phyloP scores from a whole-genome alignment of 805 yeast genomes.

The Alloascoidea africana region DNA sequence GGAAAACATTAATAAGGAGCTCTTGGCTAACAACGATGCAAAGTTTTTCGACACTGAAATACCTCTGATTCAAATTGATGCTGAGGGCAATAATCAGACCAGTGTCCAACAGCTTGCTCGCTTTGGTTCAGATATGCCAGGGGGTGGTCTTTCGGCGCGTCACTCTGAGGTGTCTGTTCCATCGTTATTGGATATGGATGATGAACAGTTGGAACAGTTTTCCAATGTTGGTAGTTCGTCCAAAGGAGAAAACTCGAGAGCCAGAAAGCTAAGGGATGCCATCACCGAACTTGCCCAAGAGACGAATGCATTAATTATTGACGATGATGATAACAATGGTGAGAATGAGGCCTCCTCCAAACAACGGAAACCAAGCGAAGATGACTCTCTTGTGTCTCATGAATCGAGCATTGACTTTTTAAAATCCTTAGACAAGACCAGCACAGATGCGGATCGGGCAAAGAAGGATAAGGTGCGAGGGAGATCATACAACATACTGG shows the following conservation, averaged over 20 bases:
- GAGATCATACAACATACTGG: background rate
- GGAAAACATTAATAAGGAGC: no score
- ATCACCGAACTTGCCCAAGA: background rate
- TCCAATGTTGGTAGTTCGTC: no score
- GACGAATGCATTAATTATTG: background rate
- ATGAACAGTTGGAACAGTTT: background rate
- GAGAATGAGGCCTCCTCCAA: background rate
- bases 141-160: no score
- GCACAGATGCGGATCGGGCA: background rate
- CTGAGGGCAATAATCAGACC: background rate
- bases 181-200: background rate
- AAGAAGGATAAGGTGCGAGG: background rate
- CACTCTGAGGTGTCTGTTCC: background rate
- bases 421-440: background rate
- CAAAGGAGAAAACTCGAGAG: background rate
- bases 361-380: no score
- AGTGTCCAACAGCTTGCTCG: no score
- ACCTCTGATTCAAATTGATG: conserved; percentile 1
- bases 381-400: background rate
- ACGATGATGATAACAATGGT: conserved; percentile 1
- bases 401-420: background rate
- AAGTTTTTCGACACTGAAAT: background rate
- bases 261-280: background rate
- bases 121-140: no score
- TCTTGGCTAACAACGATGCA: background rate